phyloP scores from a whole-genome alignment of 2,329 filamentous ascomycete genomes.

The Penicillium digitatum region DNA sequence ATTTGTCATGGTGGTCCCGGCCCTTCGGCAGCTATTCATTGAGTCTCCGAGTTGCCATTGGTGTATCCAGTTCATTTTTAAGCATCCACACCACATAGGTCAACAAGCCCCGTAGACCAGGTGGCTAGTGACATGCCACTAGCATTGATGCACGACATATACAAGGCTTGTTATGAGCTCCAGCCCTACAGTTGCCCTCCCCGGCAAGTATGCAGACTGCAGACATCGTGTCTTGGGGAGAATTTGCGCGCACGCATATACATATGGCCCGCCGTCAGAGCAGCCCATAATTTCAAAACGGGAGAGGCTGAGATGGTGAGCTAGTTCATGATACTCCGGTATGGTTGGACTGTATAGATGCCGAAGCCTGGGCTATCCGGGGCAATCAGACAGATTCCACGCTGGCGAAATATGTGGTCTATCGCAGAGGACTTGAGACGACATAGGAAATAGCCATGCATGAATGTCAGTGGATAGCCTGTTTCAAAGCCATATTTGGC shows the following conservation, averaged over 20 bases:
- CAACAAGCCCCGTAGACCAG: constrained; percentile 15
- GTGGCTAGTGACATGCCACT: constrained; percentile 24
- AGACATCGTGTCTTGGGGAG: constrained; percentile 31
- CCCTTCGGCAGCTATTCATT: constrained; percentile 23
- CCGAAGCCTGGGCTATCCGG: constrained; percentile 47
- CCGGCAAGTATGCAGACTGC: constrained; percentile 40
- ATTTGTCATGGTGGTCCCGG: constrained; percentile 5
- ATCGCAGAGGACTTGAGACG: constrained; percentile 41
- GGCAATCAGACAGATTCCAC: constrained; percentile 40
- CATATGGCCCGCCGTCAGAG: constrained; percentile 49
- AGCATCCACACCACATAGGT: constrained; percentile 18
- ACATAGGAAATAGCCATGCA: constrained; percentile 45
- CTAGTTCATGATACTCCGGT: constrained; percentile 39
- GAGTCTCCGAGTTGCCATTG: constrained; percentile 17
- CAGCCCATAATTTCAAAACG: constrained; percentile 45
- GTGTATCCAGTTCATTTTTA: constrained; percentile 17
- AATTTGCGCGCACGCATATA: constrained; percentile 44
- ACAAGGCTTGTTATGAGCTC: constrained; percentile 29
- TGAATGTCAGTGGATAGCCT: constrained; percentile 39
- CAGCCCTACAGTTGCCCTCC: constrained; percentile 33
- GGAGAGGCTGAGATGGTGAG: constrained; percentile 39
- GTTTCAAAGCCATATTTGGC: constrained; percentile 41
- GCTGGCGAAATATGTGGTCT: constrained; percentile 33
- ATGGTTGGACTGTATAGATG: constrained; percentile 37
- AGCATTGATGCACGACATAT: constrained; percentile 17